Conservation (phyloP, 2,329 filamentous ascomycete genomes). For the Alternaria atra region DNA sequence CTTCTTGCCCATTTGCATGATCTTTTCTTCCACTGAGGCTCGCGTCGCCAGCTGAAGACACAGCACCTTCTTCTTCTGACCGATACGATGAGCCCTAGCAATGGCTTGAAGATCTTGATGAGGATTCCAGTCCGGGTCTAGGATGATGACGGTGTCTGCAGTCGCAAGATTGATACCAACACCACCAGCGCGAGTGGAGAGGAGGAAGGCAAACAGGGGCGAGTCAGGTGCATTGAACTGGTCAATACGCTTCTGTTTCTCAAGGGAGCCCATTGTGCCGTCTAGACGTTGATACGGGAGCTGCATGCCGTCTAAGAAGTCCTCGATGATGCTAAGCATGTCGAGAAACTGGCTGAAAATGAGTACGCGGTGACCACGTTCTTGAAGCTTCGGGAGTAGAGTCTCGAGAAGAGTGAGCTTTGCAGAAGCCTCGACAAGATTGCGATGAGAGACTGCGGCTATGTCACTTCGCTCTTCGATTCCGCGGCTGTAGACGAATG, state of each 20-base stretch:
- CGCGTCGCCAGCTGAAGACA: conserved; percentile 96
- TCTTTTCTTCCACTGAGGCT: conserved; percentile 89
- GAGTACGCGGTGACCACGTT: conserved; percentile 86
- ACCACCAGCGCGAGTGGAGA: conserved; percentile 93
- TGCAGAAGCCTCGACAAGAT: conserved; percentile 88
- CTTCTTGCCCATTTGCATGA: conserved; percentile 92
- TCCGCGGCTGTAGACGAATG: conserved; percentile 89
- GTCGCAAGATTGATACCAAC: conserved; percentile 98
- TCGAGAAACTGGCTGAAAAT: conserved; percentile 96
- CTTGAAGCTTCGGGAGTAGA: conserved; percentile 86
- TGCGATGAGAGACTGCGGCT: conserved; percentile 71
- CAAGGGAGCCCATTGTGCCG: conserved; percentile 78
- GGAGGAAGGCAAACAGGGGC: conserved; percentile 83
- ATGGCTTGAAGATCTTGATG: conserved; percentile 97
- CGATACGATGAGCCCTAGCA: conserved; percentile 93
- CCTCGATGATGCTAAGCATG: conserved; percentile 87
- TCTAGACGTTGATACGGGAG: conserved; percentile 83
- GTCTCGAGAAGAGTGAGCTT: conserved; percentile 86
- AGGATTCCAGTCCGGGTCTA: conserved; percentile 96
- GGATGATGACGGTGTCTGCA: conserved; percentile 96
- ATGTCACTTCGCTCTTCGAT: conserved; percentile 84
- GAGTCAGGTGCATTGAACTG: conserved; percentile 89
- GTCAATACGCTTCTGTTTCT: conserved; percentile 95
- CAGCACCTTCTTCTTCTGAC: conserved; percentile 93
- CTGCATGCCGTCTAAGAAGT: conserved; percentile 82